Conservation (phyloP, 2,329 filamentous ascomycete species). For the Chrysoporthe cubensis region DNA sequence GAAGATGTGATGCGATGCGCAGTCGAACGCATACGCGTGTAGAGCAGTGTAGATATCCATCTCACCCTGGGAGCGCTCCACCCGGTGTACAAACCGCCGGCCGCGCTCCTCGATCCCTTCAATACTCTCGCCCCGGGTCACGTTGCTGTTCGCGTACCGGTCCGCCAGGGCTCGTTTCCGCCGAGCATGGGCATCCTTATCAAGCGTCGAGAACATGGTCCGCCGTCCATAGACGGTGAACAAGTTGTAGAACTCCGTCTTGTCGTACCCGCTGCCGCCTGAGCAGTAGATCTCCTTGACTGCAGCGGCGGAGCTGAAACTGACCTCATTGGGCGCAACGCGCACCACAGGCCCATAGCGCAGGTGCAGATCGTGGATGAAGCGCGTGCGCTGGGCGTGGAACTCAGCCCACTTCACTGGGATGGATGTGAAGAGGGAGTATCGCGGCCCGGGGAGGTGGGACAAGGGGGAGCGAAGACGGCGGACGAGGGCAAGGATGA, state of each 20-base stretch:
- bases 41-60: constrained; percentile 67
- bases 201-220: constrained; percentile 64
- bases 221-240: constrained; percentile 62
- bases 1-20: constrained; percentile 71
- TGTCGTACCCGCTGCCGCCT: constrained; percentile 66
- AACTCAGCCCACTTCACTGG: constrained; percentile 62
- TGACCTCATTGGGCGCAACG: constrained; percentile 61
- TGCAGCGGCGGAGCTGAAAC: constrained; percentile 59
- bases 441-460: constrained; percentile 52
- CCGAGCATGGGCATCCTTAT: constrained; percentile 64
- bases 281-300: constrained; percentile 67
- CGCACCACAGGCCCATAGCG: constrained; percentile 62
- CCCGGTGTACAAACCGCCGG: constrained; percentile 57
- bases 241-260: constrained; percentile 66
- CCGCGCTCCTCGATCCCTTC: constrained; percentile 62
- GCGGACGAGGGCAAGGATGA: constrained; percentile 25
- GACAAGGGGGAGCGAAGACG: constrained; percentile 44
- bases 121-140: constrained; percentile 60
- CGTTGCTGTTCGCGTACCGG: constrained; percentile 70
- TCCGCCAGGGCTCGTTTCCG: constrained; percentile 67
- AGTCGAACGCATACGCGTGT: constrained; percentile 72
- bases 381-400: constrained; percentile 53
- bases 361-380: constrained; percentile 59
- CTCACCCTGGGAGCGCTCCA: constrained; percentile 46
- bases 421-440: constrained; percentile 54